Conservation (phyloP, 495 filamentous ascomycete genomes). For the Xylaria intraflava region DNA sequence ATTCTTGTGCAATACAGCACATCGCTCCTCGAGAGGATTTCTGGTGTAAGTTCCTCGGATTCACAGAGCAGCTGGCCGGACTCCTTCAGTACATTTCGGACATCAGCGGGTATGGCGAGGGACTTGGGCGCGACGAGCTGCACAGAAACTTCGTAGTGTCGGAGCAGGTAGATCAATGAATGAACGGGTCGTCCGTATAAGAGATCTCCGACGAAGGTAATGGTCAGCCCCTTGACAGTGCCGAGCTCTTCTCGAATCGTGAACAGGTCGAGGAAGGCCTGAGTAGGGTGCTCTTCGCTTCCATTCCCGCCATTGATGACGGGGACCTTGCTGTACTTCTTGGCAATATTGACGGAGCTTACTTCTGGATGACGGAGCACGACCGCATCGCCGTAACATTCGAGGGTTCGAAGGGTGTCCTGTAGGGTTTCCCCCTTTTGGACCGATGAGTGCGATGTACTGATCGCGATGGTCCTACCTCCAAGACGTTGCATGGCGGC, state of each 20-base stretch:
- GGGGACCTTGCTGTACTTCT: constrained; percentile 78
- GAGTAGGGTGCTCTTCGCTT: constrained; percentile 89
- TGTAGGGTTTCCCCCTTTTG: constrained; percentile 91
- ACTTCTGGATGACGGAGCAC: constrained; percentile 88
- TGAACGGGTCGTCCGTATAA: constrained; percentile 91
- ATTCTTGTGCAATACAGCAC: constrained; percentile 95
- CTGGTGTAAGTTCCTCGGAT: constrained; percentile 69
- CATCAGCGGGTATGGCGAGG: constrained; percentile 66
- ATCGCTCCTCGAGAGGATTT: constrained; percentile 75
- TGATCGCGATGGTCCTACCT: constrained; percentile 70
- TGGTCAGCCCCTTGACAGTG: constrained; percentile 85
- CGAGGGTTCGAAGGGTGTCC: constrained; percentile 88
- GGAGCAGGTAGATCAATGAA: constrained; percentile 84
- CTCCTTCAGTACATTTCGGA: constrained; percentile 61
- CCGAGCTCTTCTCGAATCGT: constrained; percentile 96
- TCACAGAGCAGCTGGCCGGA: constrained; percentile 71
- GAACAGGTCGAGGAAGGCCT: constrained; percentile 97
- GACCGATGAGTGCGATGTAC: constrained; percentile 72
- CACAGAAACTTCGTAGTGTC: constrained; percentile 87
- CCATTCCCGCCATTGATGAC: constrained; percentile 98
- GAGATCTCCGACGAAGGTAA: constrained; percentile 92
- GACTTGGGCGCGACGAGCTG: constrained; percentile 81
- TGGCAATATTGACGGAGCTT: constrained; percentile 67
- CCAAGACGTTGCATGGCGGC: constrained; percentile 96
- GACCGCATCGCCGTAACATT: constrained; percentile 88